Percentiles rank a stretch among this genome's conserved stretches.
phyloP scores from a whole-genome alignment of 768 basidiomycete species.

The Boletus rufocinnamomeus region DNA sequence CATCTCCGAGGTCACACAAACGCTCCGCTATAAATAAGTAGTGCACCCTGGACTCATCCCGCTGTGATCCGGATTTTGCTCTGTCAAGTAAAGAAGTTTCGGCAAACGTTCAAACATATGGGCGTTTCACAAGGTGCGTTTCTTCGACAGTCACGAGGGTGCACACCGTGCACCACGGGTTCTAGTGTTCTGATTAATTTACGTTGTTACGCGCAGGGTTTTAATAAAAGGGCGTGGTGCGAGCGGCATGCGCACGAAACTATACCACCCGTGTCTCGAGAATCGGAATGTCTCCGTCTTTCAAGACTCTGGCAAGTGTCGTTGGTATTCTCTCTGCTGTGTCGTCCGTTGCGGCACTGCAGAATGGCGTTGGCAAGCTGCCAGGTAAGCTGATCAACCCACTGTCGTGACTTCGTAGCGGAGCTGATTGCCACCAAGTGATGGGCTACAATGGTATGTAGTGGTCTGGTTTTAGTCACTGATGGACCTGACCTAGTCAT shows the following conservation, averaged over 20 bases:
- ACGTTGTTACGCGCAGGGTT: not conserved
- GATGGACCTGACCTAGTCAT: conserved; percentile 7
- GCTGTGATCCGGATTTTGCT: not conserved
- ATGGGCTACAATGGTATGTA: conserved; percentile 36
- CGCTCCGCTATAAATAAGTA: not conserved
- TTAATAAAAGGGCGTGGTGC: conserved; percentile 18
- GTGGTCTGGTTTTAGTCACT: not conserved
- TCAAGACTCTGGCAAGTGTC: conserved; percentile 5
- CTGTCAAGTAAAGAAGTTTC: conserved; percentile 1
- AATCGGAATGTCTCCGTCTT: conserved; percentile 14
- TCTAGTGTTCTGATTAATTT: conserved; percentile 2
- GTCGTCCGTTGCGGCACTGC: conserved; percentile 21
- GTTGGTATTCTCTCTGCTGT: conserved; percentile 17
- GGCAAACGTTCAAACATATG: not conserved
- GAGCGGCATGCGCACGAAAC: not conserved
- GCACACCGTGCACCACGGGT: conserved; percentile 5
- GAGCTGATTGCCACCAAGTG: conserved; percentile 21
- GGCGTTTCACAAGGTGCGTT: conserved; percentile 1
- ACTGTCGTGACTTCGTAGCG: not conserved
- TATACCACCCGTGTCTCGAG: not conserved
- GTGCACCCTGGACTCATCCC: not conserved
- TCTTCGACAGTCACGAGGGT: conserved; percentile 1
- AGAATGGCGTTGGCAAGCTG: conserved; percentile 35
- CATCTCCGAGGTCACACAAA: not conserved
- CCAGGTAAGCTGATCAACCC: conserved; percentile 24